Percentiles rank a stretch among this genome's conserved stretches.
phyloP scores from a whole-genome alignment of 2,329 filamentous ascomycete species.

The Ustulina deusta region DNA sequence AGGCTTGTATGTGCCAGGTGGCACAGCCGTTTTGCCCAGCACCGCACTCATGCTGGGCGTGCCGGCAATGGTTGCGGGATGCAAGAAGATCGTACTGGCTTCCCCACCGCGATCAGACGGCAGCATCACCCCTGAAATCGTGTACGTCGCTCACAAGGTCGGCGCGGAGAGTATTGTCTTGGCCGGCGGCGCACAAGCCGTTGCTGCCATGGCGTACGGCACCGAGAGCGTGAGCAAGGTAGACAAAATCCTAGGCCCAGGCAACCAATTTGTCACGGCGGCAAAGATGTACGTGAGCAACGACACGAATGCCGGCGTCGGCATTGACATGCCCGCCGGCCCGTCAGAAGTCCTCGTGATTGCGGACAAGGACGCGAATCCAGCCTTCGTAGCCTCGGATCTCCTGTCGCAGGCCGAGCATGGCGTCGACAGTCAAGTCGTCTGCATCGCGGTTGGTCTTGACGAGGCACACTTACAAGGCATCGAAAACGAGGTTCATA shows the following conservation, averaged over 20 bases:
- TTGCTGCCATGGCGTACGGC: constrained; percentile 97
- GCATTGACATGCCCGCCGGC: constrained; percentile 98
- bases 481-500: constrained; percentile 92
- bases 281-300: constrained; percentile 99
- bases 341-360: constrained; percentile 97
- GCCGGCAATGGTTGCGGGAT: constrained; percentile 96
- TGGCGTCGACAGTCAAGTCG: constrained; percentile 94
- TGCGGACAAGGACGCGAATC: constrained; percentile 87
- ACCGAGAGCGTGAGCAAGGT: constrained; percentile 96
- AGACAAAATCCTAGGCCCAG: constrained; percentile 97
- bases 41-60: constrained; percentile 98
- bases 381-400: constrained; percentile 95
- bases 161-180: constrained; percentile 96
- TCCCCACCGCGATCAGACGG: constrained; percentile 92
- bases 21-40: constrained; percentile 95
- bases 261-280: constrained; percentile 98
- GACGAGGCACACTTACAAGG: constrained; percentile 77
- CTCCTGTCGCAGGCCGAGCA: constrained; percentile 96
- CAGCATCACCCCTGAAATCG: constrained; percentile 93
- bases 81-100: constrained; percentile 92
- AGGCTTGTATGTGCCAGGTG: constrained; percentile 95
- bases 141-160: constrained; percentile 97
- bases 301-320: constrained; percentile 93
- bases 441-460: constrained; percentile 87
- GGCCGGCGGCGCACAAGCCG: constrained; percentile 93